Conservation (phyloP, 192 early-diverging fungal genomes). For the Linnemannia exigua region DNA sequence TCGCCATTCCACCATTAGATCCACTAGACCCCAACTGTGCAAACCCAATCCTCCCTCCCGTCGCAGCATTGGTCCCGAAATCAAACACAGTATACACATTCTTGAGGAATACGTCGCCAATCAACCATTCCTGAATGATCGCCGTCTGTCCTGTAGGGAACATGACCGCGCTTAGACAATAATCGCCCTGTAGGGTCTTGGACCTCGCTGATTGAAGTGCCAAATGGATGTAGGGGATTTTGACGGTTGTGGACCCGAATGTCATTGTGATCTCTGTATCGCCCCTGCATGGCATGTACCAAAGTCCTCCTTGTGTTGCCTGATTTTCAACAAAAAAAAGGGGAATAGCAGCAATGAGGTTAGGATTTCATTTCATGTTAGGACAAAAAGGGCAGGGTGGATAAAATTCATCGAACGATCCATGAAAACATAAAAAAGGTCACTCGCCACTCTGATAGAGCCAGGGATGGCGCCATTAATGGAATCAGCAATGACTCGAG, state of each 20-base stretch:
- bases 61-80: slow-evolving; percentile 41
- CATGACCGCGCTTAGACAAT: slow-evolving; percentile 43
- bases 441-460: slow-evolving; percentile 18
- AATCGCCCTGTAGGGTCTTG: slow-evolving; percentile 17
- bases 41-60: slow-evolving; percentile 59
- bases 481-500: slow-evolving; percentile 39
- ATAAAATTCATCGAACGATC: no score
- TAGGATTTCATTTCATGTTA: not conserved
- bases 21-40: slow-evolving; percentile 32
- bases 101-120: slow-evolving; percentile 66
- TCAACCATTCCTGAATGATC: slow-evolving; percentile 46
- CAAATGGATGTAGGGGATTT: slow-evolving; percentile 41
- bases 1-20: not conserved
- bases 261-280: slow-evolving; percentile 27
- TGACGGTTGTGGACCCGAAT: slow-evolving; percentile 27
- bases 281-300: slow-evolving; percentile 58
- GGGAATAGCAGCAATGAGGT: not conserved
- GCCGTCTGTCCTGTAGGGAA: slow-evolving; percentile 16
- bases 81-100: slow-evolving; percentile 67
- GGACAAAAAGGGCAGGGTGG: not conserved
- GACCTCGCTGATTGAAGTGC: slow-evolving; percentile 41
- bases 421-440: not conserved
- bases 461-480: slow-evolving; percentile 63
- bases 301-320: slow-evolving; percentile 11
- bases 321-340: not conserved